phyloP scores from a whole-genome alignment of 805 yeast genomes.

The Yamadazyma tumulicola region DNA sequence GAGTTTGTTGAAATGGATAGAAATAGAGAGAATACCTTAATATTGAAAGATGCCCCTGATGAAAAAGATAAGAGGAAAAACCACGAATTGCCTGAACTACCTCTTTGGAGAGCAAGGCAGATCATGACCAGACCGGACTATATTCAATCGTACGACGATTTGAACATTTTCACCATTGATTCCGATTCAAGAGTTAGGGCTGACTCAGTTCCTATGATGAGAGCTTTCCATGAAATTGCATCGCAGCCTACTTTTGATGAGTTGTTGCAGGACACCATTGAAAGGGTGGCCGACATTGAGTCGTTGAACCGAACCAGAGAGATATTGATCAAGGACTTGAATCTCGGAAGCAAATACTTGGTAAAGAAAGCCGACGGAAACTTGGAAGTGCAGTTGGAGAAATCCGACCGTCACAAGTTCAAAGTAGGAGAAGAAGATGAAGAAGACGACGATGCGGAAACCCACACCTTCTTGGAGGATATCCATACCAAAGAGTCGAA shows the following conservation, averaged over 20 bases:
- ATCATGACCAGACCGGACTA: slow-evolving; percentile 83
- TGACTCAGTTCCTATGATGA: slow-evolving; percentile 85
- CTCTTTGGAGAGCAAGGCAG: slow-evolving; percentile 80
- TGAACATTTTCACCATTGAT: slow-evolving; percentile 78
- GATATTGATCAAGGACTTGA: slow-evolving; percentile 65
- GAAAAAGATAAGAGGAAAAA: slow-evolving; percentile 21
- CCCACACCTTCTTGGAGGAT: slow-evolving; percentile 40
- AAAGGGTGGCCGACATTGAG: slow-evolving; percentile 73
- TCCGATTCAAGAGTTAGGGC: slow-evolving; percentile 70
- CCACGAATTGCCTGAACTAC: slow-evolving; percentile 67
- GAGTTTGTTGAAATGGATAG: slow-evolving; percentile 70
- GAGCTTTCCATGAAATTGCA: slow-evolving; percentile 78
- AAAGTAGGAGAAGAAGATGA: slow-evolving; percentile 14
- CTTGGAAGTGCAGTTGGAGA: slow-evolving; percentile 7
- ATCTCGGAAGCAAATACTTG: slow-evolving; percentile 45
- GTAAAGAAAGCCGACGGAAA: slow-evolving; percentile 13
- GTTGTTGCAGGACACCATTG: slow-evolving; percentile 58
- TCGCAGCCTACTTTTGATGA: slow-evolving; percentile 68
- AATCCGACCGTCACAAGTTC: slow-evolving; percentile 9
- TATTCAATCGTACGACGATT: slow-evolving; percentile 68
- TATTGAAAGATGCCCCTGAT: slow-evolving; percentile 29
- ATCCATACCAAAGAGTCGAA: slow-evolving; percentile 52
- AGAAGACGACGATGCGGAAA: slow-evolving; percentile 15
- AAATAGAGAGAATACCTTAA: slow-evolving; percentile 24
- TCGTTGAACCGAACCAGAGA: slow-evolving; percentile 77